phyloP scores from a whole-genome alignment of 2,329 filamentous ascomycete species.

The Nemania sp. region DNA sequence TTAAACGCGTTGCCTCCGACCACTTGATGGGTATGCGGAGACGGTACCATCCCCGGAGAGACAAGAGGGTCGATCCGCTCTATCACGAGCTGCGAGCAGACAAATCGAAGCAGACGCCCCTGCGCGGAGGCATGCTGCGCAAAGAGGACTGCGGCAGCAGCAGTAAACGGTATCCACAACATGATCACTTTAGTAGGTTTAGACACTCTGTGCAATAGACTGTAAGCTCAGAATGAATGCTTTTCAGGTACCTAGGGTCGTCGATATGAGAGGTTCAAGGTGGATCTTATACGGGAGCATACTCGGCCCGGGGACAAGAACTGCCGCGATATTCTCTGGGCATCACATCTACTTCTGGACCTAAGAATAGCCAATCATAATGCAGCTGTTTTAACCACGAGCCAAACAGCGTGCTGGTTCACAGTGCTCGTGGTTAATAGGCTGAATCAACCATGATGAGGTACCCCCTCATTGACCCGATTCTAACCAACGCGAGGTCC shows the following conservation, averaged over 20 bases:
- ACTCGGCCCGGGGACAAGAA: slow-evolving; percentile 25
- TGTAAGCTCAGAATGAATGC: background rate
- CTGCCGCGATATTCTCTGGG: slow-evolving; percentile 25
- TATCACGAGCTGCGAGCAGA: slow-evolving; percentile 44
- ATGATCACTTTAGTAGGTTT: slow-evolving; percentile 24
- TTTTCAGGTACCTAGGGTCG: slow-evolving; percentile 7
- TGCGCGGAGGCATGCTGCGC: slow-evolving; percentile 39
- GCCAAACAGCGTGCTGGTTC: slow-evolving; percentile 22
- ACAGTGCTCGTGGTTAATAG: slow-evolving; percentile 24
- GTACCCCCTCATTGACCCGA: slow-evolving; percentile 10
- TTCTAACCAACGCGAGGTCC: too few relatives aligned
- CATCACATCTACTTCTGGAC: slow-evolving; percentile 22
- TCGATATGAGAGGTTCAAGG: slow-evolving; percentile 12
- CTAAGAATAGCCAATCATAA: slow-evolving; percentile 20
- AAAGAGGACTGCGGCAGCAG: slow-evolving; percentile 34
- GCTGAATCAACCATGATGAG: slow-evolving; percentile 27
- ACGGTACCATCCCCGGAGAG: slow-evolving; percentile 39
- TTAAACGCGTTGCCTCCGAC: slow-evolving; percentile 46
- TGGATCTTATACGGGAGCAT: slow-evolving; percentile 26
- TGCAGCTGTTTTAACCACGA: slow-evolving; percentile 20
- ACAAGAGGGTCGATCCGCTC: slow-evolving; percentile 45
- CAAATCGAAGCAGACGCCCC: slow-evolving; percentile 43
- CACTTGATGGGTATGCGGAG: slow-evolving; percentile 43
- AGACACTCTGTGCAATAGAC: slow-evolving; percentile 2
- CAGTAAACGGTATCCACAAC: slow-evolving; percentile 36